Percentiles rank a stretch among this genome's conserved stretches.
Evolutionary conservation across 2,329 filamentous ascomycete genomes (phyloP).

Genomic region (Colletotrichum sidae): DNA sequence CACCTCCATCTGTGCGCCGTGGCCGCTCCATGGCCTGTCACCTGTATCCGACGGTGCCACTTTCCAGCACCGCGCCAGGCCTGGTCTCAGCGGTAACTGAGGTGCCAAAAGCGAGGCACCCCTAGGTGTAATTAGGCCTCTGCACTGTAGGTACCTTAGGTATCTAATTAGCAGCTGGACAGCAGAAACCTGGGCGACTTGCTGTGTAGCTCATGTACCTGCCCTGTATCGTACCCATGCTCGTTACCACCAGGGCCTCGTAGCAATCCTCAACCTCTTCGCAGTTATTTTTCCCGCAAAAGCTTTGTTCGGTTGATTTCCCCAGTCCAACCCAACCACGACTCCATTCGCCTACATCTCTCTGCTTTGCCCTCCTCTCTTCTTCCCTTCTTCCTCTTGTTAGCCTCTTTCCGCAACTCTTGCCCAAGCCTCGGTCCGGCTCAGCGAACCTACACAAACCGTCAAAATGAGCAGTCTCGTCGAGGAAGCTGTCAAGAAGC

Average conservation of each 20-base stretch:
- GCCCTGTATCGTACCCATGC: too few relatives aligned
- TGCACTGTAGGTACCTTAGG: background rate
- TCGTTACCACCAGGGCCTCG: conserved; percentile 16
- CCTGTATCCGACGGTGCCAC: conserved; percentile 28
- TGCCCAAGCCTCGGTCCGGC: conserved; percentile 39
- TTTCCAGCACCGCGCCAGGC: background rate
- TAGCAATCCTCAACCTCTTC: conserved; percentile 36
- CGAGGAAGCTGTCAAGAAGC: conserved; percentile 84
- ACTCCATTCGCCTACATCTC: conserved; percentile 6
- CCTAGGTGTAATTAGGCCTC: background rate
- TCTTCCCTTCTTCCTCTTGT: conserved; percentile 11
- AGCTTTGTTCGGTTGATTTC: conserved; percentile 35
- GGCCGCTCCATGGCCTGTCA: conserved; percentile 31
- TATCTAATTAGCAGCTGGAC: background rate
- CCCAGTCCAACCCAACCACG: conserved; percentile 25
- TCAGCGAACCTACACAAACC: conserved; percentile 40
- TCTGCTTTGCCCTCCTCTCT: conserved; percentile 17
- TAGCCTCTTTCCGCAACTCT: conserved; percentile 35
- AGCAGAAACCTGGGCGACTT: background rate
- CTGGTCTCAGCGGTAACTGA: too few relatives aligned
- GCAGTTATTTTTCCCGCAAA: conserved; percentile 38
- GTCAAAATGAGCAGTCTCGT: conserved; percentile 83
- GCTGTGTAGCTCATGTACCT: too few relatives aligned
- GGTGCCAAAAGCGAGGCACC: too few relatives aligned
- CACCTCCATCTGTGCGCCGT: background rate